A percentile compares a stretch with the other conserved stretches of the same genome.
Conservation (phyloP, 208 protist species). For the Acanthamoeba lugdunensis region DNA sequence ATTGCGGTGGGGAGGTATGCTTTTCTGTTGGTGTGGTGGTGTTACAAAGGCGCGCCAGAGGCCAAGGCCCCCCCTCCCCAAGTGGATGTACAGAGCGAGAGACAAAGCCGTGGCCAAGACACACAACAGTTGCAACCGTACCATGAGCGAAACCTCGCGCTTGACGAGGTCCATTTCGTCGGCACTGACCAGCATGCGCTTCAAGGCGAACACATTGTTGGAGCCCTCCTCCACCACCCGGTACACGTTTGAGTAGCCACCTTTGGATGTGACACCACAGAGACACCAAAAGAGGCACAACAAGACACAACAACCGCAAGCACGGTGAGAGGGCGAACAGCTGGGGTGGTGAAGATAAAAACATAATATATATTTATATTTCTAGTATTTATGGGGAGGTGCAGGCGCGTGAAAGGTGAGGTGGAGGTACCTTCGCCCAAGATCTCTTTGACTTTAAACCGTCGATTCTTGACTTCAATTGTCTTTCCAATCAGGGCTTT, state of each 20-base stretch:
- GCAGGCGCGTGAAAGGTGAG: neutral
- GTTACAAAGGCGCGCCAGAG: no score
- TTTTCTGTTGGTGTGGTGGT: slow-evolving; percentile 19
- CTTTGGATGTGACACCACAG: neutral
- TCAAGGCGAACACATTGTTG: slow-evolving; percentile 60
- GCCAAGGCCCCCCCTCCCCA: no score
- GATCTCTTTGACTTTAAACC: slow-evolving; percentile 58
- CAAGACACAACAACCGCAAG: neutral
- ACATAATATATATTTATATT: neutral
- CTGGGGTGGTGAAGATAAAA: no score
- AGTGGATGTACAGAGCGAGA: neutral
- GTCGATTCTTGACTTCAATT: slow-evolving; percentile 58
- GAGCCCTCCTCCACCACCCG: slow-evolving; percentile 63
- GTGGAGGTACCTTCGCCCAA: slow-evolving; percentile 36
- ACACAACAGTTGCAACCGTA: neutral
- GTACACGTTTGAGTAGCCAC: slow-evolving; percentile 65
- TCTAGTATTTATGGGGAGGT: neutral
- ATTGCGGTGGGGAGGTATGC: slow-evolving; percentile 50
- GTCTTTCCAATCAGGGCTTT: slow-evolving; percentile 57
- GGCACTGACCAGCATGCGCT: slow-evolving; percentile 40
- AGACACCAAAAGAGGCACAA: neutral
- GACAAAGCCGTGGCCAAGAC: no score
- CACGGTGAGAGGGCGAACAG: neutral
- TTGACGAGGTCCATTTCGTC: slow-evolving; percentile 56
- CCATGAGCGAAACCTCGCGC: slow-evolving; percentile 62